These are phyloP conservation scores for Morella rubra DNA, from an alignment of 306 rosid genomes.

Conservation along the genomic window DNA sequence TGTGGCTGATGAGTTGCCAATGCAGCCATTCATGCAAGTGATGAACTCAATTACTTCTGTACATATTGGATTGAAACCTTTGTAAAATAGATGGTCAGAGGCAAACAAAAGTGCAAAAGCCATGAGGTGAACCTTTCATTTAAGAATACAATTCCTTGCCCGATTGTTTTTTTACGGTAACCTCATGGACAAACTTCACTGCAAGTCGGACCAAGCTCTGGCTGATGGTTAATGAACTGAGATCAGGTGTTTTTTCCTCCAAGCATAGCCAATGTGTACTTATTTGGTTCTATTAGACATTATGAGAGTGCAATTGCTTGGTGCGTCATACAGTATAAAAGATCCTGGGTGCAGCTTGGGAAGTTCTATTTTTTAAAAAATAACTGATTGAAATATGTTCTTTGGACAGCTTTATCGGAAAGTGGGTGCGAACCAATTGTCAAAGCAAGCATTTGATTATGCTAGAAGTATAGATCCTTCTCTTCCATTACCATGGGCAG, in stretches of 20 bases:
- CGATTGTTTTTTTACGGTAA: neutral
- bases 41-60: neutral
- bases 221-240: neutral
- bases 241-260: neutral
- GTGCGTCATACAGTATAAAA: conserved; percentile 9
- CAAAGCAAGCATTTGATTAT: conserved; percentile 80
- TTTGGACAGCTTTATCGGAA: conserved; percentile 65
- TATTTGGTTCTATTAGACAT: too few relatives aligned
- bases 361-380: conserved; percentile 1
- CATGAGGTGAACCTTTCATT: neutral
- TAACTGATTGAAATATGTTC: conserved; percentile 11
- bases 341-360: neutral
- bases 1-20: neutral
- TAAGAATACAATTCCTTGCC: neutral
- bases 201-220: too few relatives aligned
- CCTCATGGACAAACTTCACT: neutral
- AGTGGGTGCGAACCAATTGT: conserved; percentile 61
- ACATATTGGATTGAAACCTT: neutral
- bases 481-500: conserved; percentile 95
- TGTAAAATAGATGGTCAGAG: neutral
- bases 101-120: neutral
- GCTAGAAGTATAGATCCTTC: conserved; percentile 93
- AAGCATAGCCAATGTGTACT: too few relatives aligned
- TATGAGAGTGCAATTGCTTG: neutral
- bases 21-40: neutral